Conservation (phyloP, 768 basidiomycete genomes). For the Mycena capillaripes region DNA sequence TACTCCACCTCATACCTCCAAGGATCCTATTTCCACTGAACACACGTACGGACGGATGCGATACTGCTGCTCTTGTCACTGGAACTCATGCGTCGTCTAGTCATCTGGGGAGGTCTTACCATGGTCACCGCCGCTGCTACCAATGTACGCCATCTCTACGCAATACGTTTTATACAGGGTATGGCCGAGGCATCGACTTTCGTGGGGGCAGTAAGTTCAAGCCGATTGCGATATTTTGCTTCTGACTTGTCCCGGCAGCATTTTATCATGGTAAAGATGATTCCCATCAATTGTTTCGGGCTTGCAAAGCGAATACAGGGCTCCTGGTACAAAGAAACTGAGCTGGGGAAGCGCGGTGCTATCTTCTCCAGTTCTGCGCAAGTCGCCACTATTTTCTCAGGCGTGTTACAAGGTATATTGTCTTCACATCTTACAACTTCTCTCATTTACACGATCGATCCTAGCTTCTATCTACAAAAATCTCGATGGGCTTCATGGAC, state of each 20-base stretch:
- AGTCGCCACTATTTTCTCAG: slow-evolving; percentile 36
- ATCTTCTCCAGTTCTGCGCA: slow-evolving; percentile 37
- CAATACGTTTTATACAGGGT: slow-evolving; percentile 81
- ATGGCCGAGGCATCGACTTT: slow-evolving; percentile 83
- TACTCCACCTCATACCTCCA: slow-evolving; percentile 73
- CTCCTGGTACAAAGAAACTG: slow-evolving; percentile 36
- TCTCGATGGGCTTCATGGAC: slow-evolving; percentile 25
- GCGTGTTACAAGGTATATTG: slow-evolving; percentile 34
- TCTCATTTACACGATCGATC: not conserved
- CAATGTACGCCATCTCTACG: slow-evolving; percentile 56
- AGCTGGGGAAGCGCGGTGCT: slow-evolving; percentile 32
- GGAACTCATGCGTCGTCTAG: slow-evolving; percentile 56
- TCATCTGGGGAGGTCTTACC: slow-evolving; percentile 76
- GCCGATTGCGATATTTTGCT: not conserved
- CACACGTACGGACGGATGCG: slow-evolving; percentile 4
- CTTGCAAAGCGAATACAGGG: slow-evolving; percentile 13
- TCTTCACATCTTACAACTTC: not conserved
- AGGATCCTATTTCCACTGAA: slow-evolving; percentile 72
- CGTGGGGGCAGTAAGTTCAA: slow-evolving; percentile 72
- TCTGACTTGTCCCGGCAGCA: slow-evolving; percentile 5
- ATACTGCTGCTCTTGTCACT: not conserved
- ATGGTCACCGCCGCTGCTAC: slow-evolving; percentile 29
- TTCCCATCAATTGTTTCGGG: not conserved
- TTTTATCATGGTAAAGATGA: slow-evolving; percentile 17
- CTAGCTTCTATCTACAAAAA: slow-evolving; percentile 23